A percentile compares a stretch with the other conserved stretches of the same genome.
These are phyloP conservation scores for Calocybe indica DNA, from an alignment of 768 basidiomycete genomes.

Conservation along the genomic window DNA sequence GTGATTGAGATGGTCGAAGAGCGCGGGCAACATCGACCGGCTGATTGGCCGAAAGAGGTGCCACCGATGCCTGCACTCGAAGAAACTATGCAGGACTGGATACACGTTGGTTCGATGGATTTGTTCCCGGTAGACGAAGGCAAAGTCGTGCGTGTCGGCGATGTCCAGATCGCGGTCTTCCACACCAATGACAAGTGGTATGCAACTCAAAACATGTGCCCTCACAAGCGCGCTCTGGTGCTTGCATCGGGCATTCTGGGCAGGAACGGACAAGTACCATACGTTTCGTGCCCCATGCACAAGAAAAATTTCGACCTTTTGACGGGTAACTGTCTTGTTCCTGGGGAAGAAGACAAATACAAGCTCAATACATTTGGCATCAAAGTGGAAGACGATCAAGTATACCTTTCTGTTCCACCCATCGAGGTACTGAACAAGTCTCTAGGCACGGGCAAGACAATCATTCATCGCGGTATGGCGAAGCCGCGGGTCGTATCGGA, in stretches of 20 bases:
- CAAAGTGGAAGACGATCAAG: too few species aligned
- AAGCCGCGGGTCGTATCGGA: too few species aligned
- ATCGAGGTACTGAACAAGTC: too few species aligned
- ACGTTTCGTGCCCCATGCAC: slow-evolving; percentile 51
- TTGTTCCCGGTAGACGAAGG: slow-evolving; percentile 38
- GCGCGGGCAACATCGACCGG: slow-evolving; percentile 57
- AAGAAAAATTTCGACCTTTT: slow-evolving; percentile 59
- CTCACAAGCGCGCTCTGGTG: slow-evolving; percentile 54
- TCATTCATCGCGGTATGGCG: too few species aligned
- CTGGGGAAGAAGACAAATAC: too few species aligned
- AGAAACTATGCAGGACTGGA: slow-evolving; percentile 27
- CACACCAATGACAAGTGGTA: slow-evolving; percentile 53
- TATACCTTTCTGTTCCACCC: too few species aligned
- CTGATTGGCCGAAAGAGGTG: slow-evolving; percentile 60
- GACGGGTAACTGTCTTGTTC: slow-evolving; percentile 43
- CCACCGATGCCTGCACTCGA: slow-evolving; percentile 51
- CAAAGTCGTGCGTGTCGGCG: slow-evolving; percentile 51
- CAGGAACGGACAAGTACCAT: slow-evolving; percentile 51
- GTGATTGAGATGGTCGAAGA: slow-evolving; percentile 50
- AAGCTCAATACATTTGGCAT: too few species aligned
- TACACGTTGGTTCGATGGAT: slow-evolving; percentile 43
- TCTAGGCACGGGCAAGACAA: too few species aligned
- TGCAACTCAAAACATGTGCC: slow-evolving; percentile 64
- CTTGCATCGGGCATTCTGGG: slow-evolving; percentile 67
- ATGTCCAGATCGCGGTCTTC: slow-evolving; percentile 65